phyloP scores from a whole-genome alignment of 805 yeast species.

The Zygosaccharomyces bailii region DNA sequence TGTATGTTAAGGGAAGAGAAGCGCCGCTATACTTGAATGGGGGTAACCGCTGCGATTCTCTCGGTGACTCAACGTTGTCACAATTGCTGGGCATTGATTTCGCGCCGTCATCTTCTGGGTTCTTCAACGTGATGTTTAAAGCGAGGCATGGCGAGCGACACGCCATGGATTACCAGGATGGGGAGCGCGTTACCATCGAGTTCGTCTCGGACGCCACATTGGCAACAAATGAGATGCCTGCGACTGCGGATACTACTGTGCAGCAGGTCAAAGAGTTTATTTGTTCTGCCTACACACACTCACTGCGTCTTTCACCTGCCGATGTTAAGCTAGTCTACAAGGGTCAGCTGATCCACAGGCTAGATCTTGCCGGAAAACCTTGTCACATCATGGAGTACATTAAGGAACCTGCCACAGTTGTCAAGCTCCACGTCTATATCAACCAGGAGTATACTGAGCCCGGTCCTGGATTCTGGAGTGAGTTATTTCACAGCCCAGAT shows the following conservation, averaged over 20 bases:
- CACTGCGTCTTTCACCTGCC: conserved; percentile 19
- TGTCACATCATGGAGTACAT: conserved; percentile 21
- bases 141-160: conserved; percentile 23
- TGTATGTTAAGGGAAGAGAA: conserved; percentile 26
- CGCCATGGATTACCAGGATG: conserved; percentile 1
- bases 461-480: conserved; percentile 32
- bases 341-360: conserved; percentile 23
- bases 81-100: conserved; percentile 37
- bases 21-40: conserved; percentile 14
- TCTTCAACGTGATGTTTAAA: conserved; percentile 31
- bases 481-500: conserved; percentile 22
- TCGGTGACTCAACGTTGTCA: conserved; percentile 24
- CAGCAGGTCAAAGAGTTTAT: conserved; percentile 29
- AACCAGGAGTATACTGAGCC: conserved; percentile 24
- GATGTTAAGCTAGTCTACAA: conserved; percentile 32
- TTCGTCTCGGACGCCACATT: conserved; percentile 28
- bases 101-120: conserved; percentile 32
- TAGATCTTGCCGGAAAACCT: conserved; percentile 22
- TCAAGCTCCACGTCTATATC: conserved; percentile 30
- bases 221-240: conserved; percentile 22
- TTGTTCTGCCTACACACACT: conserved; percentile 26
- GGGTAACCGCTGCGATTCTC: conserved; percentile 15
- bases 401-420: conserved; percentile 11
- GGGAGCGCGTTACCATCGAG: conserved; percentile 18
- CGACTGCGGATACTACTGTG: conserved; percentile 26